Base-by-base conservation (phyloP, 2,329 filamentous ascomycete genomes). In the Mariannaea elegans region DNA sequence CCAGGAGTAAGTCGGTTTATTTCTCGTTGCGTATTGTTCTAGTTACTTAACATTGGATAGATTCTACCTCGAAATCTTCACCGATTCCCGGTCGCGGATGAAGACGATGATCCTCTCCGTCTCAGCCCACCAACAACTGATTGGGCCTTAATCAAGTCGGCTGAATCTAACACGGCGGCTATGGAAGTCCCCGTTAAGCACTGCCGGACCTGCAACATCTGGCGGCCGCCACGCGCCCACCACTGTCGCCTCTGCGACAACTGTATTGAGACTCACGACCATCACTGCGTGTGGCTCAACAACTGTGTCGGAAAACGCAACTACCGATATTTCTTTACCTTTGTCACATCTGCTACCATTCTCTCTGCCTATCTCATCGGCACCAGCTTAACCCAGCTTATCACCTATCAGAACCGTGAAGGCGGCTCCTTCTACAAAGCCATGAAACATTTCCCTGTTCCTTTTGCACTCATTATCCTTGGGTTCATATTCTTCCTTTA, bases 141-240 rank as follows among this genome's bases (percentile, higher is more conserved):
- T 75, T 99, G 95, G 95, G 91, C 92, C 7, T 87, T 97, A 80
- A 91, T 98, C 68, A 91, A 94, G 71, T 92, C 93, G 9, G 87
- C 90, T 34, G 90, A 89, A 60, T 87, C 82, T 38, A 81, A 87
- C 9, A 90, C 91, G 29, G 90, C 93, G 8, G 94, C 94, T 6
- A 97, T 99, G 92, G 95, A 99, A 75, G 94, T 99, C 2, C 95
- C 95, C 0, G 94, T 94, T 62, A 98, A 99, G 79, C 97, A 97
- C 79, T 99, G 95, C 85, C 94, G 94, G 74, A 97, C 94, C 16
- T 99, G 95, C 82, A 93, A 93, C 72, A 94, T 99, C 67, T 99
- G 95, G 95, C 91, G 95, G 2, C 95, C 95, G 32, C 94, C 94
- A 24, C 91, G 95, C 59, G 93, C 93, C 59, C 96, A 99, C 73